Percentiles rank a stretch among this genome's conserved stretches.
These are phyloP conservation scores for Puccinia hordei DNA, from an alignment of 1,284 basidiomycete genomes.

Conservation along the genomic window DNA sequence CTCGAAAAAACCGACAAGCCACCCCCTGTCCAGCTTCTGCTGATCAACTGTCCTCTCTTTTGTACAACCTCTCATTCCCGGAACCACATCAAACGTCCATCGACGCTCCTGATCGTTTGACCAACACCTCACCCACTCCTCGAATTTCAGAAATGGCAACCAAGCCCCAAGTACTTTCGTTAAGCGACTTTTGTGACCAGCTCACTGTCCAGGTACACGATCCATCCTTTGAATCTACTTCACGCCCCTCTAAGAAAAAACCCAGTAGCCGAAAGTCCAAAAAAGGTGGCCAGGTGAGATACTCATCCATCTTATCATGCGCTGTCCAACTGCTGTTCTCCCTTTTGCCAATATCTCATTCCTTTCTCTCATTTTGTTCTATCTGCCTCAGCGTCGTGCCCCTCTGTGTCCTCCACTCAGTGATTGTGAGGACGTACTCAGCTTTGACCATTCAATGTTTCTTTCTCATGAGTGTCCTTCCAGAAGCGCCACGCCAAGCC, in stretches of 20 bases:
- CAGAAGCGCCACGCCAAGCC: constrained; percentile 10
- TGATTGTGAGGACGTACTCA: constrained; percentile 33
- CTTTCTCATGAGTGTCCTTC: neutral
- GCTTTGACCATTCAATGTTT: constrained; percentile 20
- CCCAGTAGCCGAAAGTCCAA: constrained; percentile 1
- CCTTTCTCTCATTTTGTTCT: neutral
- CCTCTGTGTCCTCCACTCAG: neutral
- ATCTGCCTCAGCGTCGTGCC: constrained; percentile 10
- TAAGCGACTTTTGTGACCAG: constrained; percentile 23
- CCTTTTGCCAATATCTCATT: neutral
- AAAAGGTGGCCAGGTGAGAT: constrained; percentile 6
- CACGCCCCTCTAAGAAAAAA: constrained; percentile 10
- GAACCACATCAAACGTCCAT: neutral
- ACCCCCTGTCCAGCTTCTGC: neutral
- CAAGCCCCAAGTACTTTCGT: neutral
- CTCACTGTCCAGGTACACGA: neutral
- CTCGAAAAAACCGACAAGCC: neutral
- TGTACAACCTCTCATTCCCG: neutral
- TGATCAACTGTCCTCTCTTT: neutral
- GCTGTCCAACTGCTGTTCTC: neutral
- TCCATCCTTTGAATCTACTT: neutral
- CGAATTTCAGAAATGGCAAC: neutral
- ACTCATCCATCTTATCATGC: neutral
- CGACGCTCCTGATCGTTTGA: neutral
- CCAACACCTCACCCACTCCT: neutral